Evolutionary conservation across 106 monocot species (phyloP).

Genomic region (Allium cepa): DNA sequence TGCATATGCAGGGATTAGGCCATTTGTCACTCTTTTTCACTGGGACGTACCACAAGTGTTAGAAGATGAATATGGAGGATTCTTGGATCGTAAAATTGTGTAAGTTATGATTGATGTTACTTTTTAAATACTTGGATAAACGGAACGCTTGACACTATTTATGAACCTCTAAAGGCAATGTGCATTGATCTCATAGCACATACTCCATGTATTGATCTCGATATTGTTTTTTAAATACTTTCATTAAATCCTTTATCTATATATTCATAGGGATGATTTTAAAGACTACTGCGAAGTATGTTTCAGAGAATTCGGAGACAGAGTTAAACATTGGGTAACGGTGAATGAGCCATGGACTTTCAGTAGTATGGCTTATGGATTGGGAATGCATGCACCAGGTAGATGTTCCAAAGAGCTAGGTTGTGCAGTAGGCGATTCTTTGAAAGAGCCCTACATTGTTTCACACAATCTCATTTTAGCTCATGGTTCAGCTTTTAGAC

Average conservation of each 20-base stretch:
- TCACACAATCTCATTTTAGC: slow-evolving; percentile 15
- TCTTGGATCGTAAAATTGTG: slow-evolving; percentile 38
- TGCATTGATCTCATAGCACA: no score
- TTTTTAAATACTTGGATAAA: no score
- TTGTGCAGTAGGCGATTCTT: slow-evolving; percentile 10
- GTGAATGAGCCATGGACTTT: slow-evolving; percentile 19
- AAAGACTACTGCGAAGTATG: slow-evolving; percentile 13
- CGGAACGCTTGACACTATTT: no score
- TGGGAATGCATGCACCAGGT: slow-evolving; percentile 16
- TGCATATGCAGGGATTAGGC: slow-evolving; percentile 33
- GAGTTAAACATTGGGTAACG: slow-evolving; percentile 25
- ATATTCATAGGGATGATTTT: slow-evolving; percentile 16
- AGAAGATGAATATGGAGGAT: slow-evolving; percentile 55
- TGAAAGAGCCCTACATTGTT: slow-evolving; percentile 20
- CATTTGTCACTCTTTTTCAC: slow-evolving; percentile 61
- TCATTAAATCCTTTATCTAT: background rate
- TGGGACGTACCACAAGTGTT: slow-evolving; percentile 62
- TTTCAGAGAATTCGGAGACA: slow-evolving; percentile 20
- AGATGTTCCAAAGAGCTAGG: slow-evolving; percentile 4
- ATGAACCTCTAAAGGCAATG: no score
- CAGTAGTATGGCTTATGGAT: background rate
- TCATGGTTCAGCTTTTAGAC: slow-evolving; percentile 14
- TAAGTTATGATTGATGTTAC: slow-evolving; percentile 8
- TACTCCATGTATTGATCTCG: no score
- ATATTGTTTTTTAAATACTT: no score